A percentile compares a stretch with the other conserved stretches of the same genome.
Evolutionary conservation across 2,329 filamentous ascomycete genomes (phyloP).

Genomic region (Talaromyces sp.): DNA sequence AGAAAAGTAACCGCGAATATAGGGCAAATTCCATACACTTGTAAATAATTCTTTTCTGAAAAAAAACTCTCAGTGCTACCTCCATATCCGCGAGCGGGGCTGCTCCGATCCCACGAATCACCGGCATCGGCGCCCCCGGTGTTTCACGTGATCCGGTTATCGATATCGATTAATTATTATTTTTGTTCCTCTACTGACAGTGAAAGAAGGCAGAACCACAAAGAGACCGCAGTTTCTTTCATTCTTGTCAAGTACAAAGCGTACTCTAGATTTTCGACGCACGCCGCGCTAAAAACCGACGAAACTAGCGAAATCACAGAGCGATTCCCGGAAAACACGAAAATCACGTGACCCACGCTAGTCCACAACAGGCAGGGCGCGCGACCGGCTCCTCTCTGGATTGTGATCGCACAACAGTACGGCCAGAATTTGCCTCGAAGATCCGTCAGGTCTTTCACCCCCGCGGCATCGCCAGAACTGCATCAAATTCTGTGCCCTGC

Average conservation of each 20-base stretch:
- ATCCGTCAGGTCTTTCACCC: slow-evolving; percentile 11
- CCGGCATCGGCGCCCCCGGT: background rate
- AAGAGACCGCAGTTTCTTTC: too few species aligned
- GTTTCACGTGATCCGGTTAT: background rate
- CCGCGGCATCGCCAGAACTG: slow-evolving; percentile 10
- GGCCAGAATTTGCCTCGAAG: slow-evolving; percentile 11
- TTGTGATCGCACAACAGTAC: slow-evolving; percentile 12
- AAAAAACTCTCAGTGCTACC: too few species aligned
- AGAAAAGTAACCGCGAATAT: too few species aligned
- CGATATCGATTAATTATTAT: background rate
- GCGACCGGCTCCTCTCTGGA: slow-evolving; percentile 1
- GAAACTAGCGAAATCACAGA: background rate
- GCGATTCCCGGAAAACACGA: background rate
- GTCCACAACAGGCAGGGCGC: background rate
- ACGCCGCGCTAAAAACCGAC: background rate
- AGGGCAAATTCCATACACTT: too few species aligned
- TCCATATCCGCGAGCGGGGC: background rate
- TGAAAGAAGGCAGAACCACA: background rate
- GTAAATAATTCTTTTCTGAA: too few species aligned
- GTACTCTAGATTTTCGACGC: too few species aligned
- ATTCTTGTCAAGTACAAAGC: too few species aligned
- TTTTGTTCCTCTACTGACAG: background rate
- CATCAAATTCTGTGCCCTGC: background rate
- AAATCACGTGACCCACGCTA: background rate
- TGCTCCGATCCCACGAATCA: background rate